Evolutionary conservation across 2,329 filamentous ascomycete species (phyloP).

Genomic region (Paraconiothyrium sp.): DNA sequence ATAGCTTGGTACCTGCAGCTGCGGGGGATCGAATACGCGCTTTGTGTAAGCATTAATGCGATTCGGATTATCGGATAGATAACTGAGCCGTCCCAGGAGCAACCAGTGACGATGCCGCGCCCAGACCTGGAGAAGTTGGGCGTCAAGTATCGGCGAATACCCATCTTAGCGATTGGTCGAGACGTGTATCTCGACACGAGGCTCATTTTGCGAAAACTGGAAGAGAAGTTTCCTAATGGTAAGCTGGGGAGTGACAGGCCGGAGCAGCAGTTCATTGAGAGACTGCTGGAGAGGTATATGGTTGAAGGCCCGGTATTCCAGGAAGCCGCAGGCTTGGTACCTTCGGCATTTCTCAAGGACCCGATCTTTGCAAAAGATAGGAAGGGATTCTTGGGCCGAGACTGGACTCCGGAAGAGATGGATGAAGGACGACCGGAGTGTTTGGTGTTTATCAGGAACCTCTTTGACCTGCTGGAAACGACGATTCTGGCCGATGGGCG

Average conservation of each 20-base stretch:
- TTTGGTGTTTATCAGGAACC: slow-evolving; percentile 61
- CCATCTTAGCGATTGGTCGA: slow-evolving; percentile 71
- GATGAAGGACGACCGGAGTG: slow-evolving; percentile 62
- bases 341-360: slow-evolving; percentile 63
- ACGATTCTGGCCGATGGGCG: slow-evolving; percentile 70
- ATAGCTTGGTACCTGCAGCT: slow-evolving; percentile 73
- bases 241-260: slow-evolving; percentile 15
- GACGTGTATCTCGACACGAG: slow-evolving; percentile 76
- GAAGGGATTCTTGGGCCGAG: slow-evolving; percentile 54
- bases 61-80: slow-evolving; percentile 1
- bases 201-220: slow-evolving; percentile 72
- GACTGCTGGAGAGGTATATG: slow-evolving; percentile 64
- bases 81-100: slow-evolving; percentile 38
- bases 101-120: slow-evolving; percentile 73
- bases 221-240: slow-evolving; percentile 55
- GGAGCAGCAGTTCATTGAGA: slow-evolving; percentile 38
- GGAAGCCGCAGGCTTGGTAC: slow-evolving; percentile 63
- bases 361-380: slow-evolving; percentile 67
- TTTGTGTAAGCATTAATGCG: slow-evolving; percentile 17
- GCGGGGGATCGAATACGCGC: slow-evolving; percentile 67
- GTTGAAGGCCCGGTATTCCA: slow-evolving; percentile 67
- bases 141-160: slow-evolving; percentile 74
- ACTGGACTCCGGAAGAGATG: slow-evolving; percentile 51
- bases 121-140: slow-evolving; percentile 70
- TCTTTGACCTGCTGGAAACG: slow-evolving; percentile 67